A percentile compares a stretch with the other conserved stretches of the same genome.
These are phyloP conservation scores for Fusarium devonianum DNA, from an alignment of 2,329 filamentous ascomycete species.

Conservation along the genomic window DNA sequence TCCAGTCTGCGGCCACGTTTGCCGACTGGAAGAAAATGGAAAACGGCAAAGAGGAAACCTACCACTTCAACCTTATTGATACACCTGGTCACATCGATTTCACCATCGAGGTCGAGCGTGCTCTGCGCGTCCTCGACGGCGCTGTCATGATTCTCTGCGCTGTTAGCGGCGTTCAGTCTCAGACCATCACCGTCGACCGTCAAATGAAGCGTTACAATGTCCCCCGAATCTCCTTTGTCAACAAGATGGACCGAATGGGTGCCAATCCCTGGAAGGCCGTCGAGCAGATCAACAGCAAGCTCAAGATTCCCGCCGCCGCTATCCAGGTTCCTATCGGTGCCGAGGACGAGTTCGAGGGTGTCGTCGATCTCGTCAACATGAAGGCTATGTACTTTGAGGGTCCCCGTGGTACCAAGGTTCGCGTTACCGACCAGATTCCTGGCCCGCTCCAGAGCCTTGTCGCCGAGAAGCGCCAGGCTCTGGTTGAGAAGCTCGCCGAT, in stretches of 20 bases:
- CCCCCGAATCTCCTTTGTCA: slow-evolving; percentile 93
- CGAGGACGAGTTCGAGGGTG: slow-evolving; percentile 90
- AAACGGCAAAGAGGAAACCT: slow-evolving; percentile 84
- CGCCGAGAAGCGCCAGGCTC: slow-evolving; percentile 79
- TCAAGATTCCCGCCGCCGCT: slow-evolving; percentile 90
- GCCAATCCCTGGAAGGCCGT: slow-evolving; percentile 98
- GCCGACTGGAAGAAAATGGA: slow-evolving; percentile 94
- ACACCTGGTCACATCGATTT: slow-evolving; percentile 99
- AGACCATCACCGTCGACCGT: slow-evolving; percentile 97
- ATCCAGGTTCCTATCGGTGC: slow-evolving; percentile 93
- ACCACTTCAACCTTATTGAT: slow-evolving; percentile 98
- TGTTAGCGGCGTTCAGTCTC: slow-evolving; percentile 94
- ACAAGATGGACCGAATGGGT: slow-evolving; percentile 99
- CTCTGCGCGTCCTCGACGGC: slow-evolving; percentile 91
- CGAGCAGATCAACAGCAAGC: slow-evolving; percentile 96
- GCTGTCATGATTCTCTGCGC: slow-evolving; percentile 99
- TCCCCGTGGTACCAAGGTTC: slow-evolving; percentile 76
- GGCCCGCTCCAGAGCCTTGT: slow-evolving; percentile 78
- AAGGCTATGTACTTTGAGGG: slow-evolving; percentile 94
- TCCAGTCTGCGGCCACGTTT: slow-evolving; percentile 97
- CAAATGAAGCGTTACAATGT: slow-evolving; percentile 99
- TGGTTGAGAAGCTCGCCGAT: slow-evolving; percentile 95
- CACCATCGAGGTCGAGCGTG: slow-evolving; percentile 97
- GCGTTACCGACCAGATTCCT: slow-evolving; percentile 81
- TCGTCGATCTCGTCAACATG: slow-evolving; percentile 93